phyloP scores from a whole-genome alignment of 2,329 filamentous ascomycete species.

The Penicillium sp. region DNA sequence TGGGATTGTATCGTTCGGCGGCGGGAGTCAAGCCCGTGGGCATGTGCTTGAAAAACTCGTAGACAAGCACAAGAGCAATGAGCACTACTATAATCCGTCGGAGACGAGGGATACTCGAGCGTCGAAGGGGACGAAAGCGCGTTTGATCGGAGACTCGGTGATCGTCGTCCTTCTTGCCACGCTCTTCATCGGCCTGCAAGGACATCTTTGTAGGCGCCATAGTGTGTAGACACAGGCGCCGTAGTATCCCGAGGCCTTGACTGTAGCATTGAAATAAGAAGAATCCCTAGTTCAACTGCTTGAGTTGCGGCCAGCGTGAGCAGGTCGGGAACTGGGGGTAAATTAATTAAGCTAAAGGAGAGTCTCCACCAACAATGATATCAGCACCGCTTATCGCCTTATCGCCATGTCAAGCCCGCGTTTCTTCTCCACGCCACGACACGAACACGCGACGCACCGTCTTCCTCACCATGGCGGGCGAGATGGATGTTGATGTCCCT shows the following conservation, averaged over 20 bases:
- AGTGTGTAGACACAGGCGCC: conserved; percentile 14
- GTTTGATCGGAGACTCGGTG: conserved; percentile 50
- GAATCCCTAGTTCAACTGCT: not conserved
- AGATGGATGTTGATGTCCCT: conserved; percentile 52
- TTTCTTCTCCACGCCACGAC: conserved; percentile 29
- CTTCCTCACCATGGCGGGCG: conserved; percentile 40
- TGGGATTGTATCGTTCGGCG: conserved; percentile 39
- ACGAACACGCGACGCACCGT: conserved; percentile 15
- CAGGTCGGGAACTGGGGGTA: not conserved
- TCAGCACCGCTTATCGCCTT: conserved; percentile 24
- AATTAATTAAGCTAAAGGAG: not conserved
- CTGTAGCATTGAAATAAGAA: not conserved
- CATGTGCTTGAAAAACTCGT: conserved; percentile 70
- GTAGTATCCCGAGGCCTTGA: conserved; percentile 27
- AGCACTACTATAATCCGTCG: conserved; percentile 60
- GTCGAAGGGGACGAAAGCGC: conserved; percentile 40
- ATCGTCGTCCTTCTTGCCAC: conserved; percentile 70
- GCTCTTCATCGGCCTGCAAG: conserved; percentile 64
- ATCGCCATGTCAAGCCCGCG: conserved; percentile 22
- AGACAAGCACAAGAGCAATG: conserved; percentile 59
- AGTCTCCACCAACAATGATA: conserved; percentile 15
- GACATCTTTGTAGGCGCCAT: conserved; percentile 52
- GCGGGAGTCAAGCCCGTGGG: conserved; percentile 56
- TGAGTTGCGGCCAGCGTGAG: not conserved
- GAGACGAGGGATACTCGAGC: conserved; percentile 44